Evolutionary conservation across 805 yeast species (phyloP), one percentile per base, ranked within the genome.

Genomic region (Tetrapisispora nanseiensis): DNA sequence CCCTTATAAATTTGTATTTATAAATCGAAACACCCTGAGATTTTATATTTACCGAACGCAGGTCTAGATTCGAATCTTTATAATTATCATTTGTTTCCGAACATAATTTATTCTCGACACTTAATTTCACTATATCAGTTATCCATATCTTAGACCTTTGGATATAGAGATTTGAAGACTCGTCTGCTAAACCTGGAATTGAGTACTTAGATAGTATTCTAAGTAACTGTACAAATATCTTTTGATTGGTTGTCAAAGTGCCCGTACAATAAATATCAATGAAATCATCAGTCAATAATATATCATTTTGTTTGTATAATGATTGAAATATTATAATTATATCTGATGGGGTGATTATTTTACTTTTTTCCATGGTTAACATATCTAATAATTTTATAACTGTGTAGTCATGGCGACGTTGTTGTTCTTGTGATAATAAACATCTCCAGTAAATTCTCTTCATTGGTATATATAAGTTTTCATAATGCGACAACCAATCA

Each of bases 381-480:
- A 3, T 23, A 11, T 37, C n/a, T 7, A 37, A 16, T 4, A 21
- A 10, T 10, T 29, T 22, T 11, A 1, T 3, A 7, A 45, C 33
- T 11, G 8, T 7, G 11, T 38, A 28, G 16, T 27, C 12, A 10
- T 11, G 27, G 11, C 11, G 27, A 8, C 11, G 10, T 24, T 24
- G 8, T 24, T 36, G 30, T 24, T 16, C 33, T 20, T 33, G 19
- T 3, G n/a, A n/a, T 15, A 33, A 32, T 11, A 47, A 21, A 42
- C 59, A 54, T 42, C 57, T 52, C 61, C 61, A 57, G 33, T 54
- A 46, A 10, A 57, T 44, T 43, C 61, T 46, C 32, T 50, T 52
- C 3, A 50, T 46, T 7, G 54, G 45, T 16, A 45, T 42, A 22
- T 43, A 50, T 21, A 55, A 44, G 4, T 34, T 32, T 22, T 40